phyloP scores from a whole-genome alignment of 331 rosid genomes.

The Pyracantha coccinea region DNA sequence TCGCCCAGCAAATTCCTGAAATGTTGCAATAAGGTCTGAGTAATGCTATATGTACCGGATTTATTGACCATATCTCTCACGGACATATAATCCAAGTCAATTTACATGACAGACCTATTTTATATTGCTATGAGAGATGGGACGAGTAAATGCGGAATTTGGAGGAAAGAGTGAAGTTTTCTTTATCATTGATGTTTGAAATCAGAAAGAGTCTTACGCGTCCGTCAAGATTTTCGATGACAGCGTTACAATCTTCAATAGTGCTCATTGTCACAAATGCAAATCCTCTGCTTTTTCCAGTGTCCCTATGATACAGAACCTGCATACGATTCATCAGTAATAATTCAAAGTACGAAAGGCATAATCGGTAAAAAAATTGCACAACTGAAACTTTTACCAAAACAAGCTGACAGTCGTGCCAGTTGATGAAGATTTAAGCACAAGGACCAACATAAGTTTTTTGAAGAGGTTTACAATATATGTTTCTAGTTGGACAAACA shows the following conservation, averaged over 20 bases:
- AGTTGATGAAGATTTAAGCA: no score
- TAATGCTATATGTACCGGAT: background rate
- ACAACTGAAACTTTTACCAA: no score
- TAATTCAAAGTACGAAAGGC: no score
- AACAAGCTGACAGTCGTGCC: no score
- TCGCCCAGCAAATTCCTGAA: slow-evolving; percentile 77
- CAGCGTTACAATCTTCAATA: slow-evolving; percentile 60
- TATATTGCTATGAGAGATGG: background rate
- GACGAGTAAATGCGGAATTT: background rate
- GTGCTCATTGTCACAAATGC: slow-evolving; percentile 94
- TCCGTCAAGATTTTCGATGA: slow-evolving; percentile 75
- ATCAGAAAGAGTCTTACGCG: slow-evolving; percentile 34
- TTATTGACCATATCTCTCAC: background rate
- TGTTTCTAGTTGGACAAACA: no score
- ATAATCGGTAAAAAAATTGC: no score
- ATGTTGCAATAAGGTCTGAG: background rate
- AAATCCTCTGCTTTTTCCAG: slow-evolving; percentile 93
- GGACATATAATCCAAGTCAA: background rate
- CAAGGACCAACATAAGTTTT: no score
- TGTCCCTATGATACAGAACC: slow-evolving; percentile 80
- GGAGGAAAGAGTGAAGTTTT: background rate
- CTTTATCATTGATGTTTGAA: background rate
- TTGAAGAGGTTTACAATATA: no score
- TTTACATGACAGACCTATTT: background rate
- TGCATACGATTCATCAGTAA: slow-evolving; percentile 4